These are phyloP conservation scores for Elongisporangium undulatum DNA, from an alignment of 352 stramenopile genomes.

Conservation along the genomic window DNA sequence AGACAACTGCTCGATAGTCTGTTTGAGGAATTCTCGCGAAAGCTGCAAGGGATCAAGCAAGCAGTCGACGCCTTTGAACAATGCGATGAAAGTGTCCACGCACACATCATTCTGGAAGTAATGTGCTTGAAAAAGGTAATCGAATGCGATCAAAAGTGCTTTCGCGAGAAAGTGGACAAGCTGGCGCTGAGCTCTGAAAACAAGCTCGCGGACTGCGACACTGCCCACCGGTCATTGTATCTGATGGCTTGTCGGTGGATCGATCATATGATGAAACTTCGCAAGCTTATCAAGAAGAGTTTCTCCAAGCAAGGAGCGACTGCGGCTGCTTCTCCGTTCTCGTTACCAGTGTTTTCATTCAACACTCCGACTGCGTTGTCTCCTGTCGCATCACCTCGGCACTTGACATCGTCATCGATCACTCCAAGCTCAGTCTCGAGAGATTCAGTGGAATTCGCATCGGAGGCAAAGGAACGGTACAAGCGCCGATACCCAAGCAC, in stretches of 20 bases:
- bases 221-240: conserved; percentile 53
- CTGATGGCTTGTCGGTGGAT: conserved; percentile 72
- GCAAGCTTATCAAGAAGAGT: conserved; percentile 60
- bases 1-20: conserved; percentile 36
- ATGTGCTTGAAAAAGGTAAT: conserved; percentile 50
- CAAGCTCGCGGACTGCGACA: conserved; percentile 31
- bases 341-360: conserved; percentile 39
- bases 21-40: conserved; percentile 50
- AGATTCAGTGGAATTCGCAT: conserved; percentile 20
- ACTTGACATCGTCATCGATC: conserved; percentile 15
- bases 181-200: conserved; percentile 26
- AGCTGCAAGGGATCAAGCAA: conserved; percentile 52
- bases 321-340: conserved; percentile 13
- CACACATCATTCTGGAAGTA: conserved; percentile 62
- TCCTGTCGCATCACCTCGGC: conserved; percentile 36
- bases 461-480: conserved; percentile 23
- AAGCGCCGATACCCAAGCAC: conserved; percentile 20
- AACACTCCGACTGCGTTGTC: conserved; percentile 40
- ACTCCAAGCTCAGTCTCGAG: conserved; percentile 37
- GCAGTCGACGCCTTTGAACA: conserved; percentile 61
- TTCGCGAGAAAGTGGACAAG: conserved; percentile 28
- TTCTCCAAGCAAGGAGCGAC: conserved; percentile 27
- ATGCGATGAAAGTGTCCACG: conserved; percentile 41
- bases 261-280: conserved; percentile 65
- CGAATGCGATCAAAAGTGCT: conserved; percentile 33